A percentile compares a stretch with the other conserved stretches of the same genome.
Conservation (phyloP, 345 rosid genomes). For the Raphanus raphanistrum region DNA sequence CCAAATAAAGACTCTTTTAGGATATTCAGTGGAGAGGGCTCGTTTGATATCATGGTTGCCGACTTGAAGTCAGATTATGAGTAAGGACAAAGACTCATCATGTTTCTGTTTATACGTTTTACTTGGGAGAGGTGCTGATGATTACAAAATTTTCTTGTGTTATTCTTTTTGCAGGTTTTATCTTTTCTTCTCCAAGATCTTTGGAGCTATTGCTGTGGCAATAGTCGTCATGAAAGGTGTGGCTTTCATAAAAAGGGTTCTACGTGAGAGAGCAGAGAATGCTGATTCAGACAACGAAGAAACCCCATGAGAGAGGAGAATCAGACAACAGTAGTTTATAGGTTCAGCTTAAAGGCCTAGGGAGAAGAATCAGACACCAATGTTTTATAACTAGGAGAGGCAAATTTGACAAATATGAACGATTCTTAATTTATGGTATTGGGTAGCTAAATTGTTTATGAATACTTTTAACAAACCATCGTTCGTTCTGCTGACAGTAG, state of each 20-base stretch:
- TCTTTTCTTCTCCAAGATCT: background rate
- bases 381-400: background rate
- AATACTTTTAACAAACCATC: background rate
- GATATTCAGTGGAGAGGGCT: background rate
- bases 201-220: background rate
- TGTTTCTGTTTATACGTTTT: background rate
- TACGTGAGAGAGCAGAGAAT: background rate
- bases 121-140: background rate
- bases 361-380: background rate
- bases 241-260: background rate
- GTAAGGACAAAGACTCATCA: conserved; percentile 9
- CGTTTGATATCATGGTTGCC: conserved; percentile 14
- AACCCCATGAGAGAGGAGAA: background rate
- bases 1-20: background rate
- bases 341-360: background rate
- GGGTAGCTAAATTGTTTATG: background rate
- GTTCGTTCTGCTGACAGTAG: background rate
- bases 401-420: background rate
- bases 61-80: background rate
- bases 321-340: background rate
- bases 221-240: background rate
- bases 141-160: background rate
- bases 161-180: conserved; percentile 3
- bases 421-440: background rate
- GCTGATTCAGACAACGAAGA: conserved; percentile 1